Base-by-base conservation (phyloP, 1,284 basidiomycete species). In the Tremellales sp. region DNA sequence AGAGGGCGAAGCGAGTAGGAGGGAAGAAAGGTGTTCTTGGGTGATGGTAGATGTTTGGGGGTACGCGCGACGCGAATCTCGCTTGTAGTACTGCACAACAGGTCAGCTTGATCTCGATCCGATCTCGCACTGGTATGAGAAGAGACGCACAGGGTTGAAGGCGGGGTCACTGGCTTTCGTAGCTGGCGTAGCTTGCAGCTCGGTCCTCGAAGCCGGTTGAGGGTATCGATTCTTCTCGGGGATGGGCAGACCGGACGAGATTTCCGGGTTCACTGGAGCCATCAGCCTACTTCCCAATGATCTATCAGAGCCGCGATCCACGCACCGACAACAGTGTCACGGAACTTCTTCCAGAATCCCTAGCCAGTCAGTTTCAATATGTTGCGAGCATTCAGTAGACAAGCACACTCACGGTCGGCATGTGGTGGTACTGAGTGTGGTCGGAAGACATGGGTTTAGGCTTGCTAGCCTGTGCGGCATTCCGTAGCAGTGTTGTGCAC, bases 261-360 rank as follows among this genome's bases (percentile, higher is more conserved):
- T 94, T 68, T 87, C 84, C 33, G 91, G 89, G 75, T 93, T 91
- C 59, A 92, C 72, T 67, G 49, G 11, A 26, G n/a, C 26, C 13
- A 43, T 45, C 21, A 40, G 39, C 39, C 21, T 39, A 21, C 12
- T n/a, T 5, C 7, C 11, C n/a, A n/a, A n/a, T n/a, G n/a, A n/a
- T n/a, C n/a, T n/a, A n/a, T n/a, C n/a, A n/a, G n/a, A n/a, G n/a
- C 13, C 19, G 45, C 17, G 31, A 25, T 11, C 26, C 48, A 81
- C 87, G 78, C 68, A 91, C 89, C 86, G 51, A 85, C 81, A 49
- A 81, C 78, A 55, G 87, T 82, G 73, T 92, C 88, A 61, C 87
- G 83, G 71, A 93, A 88, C 77, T 86, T 89, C 82, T 92, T 93
- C 90, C 89, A 93, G 72, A 93, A 91, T 2, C 89, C 73, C 70